A percentile compares a stretch with the other conserved stretches of the same genome.
These are phyloP conservation scores for Stromatinia cepivora DNA, from an alignment of 2,329 filamentous ascomycete species.

Conservation along the genomic window DNA sequence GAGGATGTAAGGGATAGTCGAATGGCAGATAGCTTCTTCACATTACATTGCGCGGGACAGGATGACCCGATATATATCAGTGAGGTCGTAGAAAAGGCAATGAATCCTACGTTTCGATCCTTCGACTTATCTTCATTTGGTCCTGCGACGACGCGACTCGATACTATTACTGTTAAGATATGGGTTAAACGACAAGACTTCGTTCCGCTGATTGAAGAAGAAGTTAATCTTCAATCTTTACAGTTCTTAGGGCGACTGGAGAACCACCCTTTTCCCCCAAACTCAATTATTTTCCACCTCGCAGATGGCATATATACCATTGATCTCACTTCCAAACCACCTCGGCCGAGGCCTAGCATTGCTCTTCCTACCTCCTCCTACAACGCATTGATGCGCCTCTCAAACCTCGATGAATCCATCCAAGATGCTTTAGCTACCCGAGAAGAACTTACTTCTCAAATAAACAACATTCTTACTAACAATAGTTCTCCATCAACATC, in stretches of 20 bases:
- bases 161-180: constrained; percentile 66
- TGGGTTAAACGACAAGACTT: constrained; percentile 66
- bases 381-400: constrained; percentile 81
- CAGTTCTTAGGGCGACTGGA: constrained; percentile 76
- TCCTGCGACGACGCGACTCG: constrained; percentile 63
- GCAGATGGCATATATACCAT: constrained; percentile 83
- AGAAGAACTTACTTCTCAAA: constrained; percentile 73
- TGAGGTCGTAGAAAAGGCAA: constrained; percentile 75
- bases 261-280: constrained; percentile 72
- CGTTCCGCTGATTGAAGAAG: constrained; percentile 69
- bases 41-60: constrained; percentile 67
- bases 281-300: constrained; percentile 83
- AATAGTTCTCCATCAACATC: constrained; percentile 44
- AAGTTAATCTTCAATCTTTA: constrained; percentile 67
- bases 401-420: constrained; percentile 85
- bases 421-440: constrained; percentile 83
- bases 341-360: constrained; percentile 52
- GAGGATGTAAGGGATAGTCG: constrained; percentile 69
- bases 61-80: constrained; percentile 85
- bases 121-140: constrained; percentile 72
- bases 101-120: constrained; percentile 87
- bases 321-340: constrained; percentile 56
- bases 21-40: constrained; percentile 88
- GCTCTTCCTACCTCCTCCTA: constrained; percentile 72
- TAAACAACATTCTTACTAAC: constrained; percentile 58